Percentiles rank a stretch among this genome's conserved stretches.
phyloP scores from a whole-genome alignment of 306 rosid species.

The Lathyrus aphaca region DNA sequence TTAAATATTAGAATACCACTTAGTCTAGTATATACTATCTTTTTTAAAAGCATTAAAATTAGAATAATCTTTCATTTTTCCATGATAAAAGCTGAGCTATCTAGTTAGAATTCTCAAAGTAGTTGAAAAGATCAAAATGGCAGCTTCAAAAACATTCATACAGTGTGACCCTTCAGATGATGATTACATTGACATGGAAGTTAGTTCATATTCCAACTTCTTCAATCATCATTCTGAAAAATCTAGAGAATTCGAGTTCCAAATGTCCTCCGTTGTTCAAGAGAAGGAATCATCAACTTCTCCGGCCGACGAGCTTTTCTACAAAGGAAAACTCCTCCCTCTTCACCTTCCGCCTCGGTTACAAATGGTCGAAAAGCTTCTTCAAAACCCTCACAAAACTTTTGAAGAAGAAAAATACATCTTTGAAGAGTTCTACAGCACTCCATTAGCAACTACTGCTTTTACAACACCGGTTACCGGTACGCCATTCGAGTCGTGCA shows the following conservation, averaged over 20 bases:
- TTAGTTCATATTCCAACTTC: constrained; percentile 64
- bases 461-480: constrained; percentile 69
- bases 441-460: constrained; percentile 76
- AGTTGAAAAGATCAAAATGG: constrained; percentile 51
- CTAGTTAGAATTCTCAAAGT: constrained; percentile 38
- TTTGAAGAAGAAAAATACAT: constrained; percentile 45
- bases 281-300: constrained; percentile 73
- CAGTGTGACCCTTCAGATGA: constrained; percentile 69
- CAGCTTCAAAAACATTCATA: constrained; percentile 43
- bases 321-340: constrained; percentile 97
- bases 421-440: constrained; percentile 71
- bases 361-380: constrained; percentile 86
- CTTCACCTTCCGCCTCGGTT: constrained; percentile 94
- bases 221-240: constrained; percentile 50
- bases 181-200: constrained; percentile 94
- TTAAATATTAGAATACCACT: constrained; percentile 30
- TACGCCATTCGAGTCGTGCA: constrained; percentile 92
- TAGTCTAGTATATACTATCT: constrained; percentile 20
- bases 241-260: constrained; percentile 93
- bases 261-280: constrained; percentile 71
- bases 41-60: constrained; percentile 46
- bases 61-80: constrained; percentile 45
- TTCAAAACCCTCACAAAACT: constrained; percentile 56
- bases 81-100: constrained; percentile 49
- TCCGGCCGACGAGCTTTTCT: constrained; percentile 99